These are phyloP conservation scores for Pittosporum tobira DNA, from an alignment of 129 eudicot genomes.

Conservation along the genomic window DNA sequence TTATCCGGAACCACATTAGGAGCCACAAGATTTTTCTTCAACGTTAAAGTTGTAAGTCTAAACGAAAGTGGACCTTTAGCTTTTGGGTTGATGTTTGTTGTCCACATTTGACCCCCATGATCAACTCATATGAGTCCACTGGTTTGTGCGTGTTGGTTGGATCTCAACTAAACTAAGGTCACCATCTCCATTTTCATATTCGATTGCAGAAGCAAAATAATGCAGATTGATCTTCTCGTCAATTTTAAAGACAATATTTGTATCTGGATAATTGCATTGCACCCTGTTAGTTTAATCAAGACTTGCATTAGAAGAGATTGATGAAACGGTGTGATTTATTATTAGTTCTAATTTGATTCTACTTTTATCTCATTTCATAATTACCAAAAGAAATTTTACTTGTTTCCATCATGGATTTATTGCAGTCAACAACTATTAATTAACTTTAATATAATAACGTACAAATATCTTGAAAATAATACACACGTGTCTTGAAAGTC, in stretches of 20 bases:
- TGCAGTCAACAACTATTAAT: too few species aligned
- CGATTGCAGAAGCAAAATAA: background rate
- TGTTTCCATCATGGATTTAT: too few species aligned
- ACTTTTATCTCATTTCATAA: too few species aligned
- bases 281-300: background rate
- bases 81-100: background rate
- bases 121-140: background rate
- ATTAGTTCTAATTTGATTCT: too few species aligned
- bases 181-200: background rate
- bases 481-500: too few species aligned
- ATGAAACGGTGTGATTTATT: too few species aligned
- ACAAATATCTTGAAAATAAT: too few species aligned
- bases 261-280: background rate
- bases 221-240: background rate
- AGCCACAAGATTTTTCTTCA: background rate
- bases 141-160: background rate
- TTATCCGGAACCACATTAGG: background rate
- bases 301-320: too few species aligned
- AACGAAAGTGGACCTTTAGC: background rate
- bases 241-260: background rate
- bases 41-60: background rate
- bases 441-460: too few species aligned
- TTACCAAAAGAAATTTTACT: too few species aligned
- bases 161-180: background rate
- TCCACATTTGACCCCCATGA: background rate